Evolutionary conservation across 192 early-diverging fungal genomes (phyloP), one percentile per base, ranked within the genome.

Genomic region (Coemansia furcata): DNA sequence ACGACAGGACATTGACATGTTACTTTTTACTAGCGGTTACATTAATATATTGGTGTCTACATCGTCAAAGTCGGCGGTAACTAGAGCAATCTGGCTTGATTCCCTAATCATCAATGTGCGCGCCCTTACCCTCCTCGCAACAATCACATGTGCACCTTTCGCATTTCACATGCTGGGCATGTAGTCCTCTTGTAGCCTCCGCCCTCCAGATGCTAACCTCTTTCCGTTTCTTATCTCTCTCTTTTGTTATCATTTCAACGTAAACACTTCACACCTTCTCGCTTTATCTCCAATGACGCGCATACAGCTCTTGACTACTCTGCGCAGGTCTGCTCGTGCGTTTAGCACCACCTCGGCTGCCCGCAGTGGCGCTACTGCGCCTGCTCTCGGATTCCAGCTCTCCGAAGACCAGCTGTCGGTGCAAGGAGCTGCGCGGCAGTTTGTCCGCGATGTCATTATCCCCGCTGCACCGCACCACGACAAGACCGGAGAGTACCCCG

Each of bases 401-500:
- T 87, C 71, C 57, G 91, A 93, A 55, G 93, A 95, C 55, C 95
- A 96, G 84, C 82, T 79, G 59, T 86, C 92, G 26, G 87, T 94
- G 65, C 94, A 96, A 80, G 92, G 95, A 21, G 88, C 94, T 2
- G 93, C 95, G 44, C 89, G 90, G 72, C 93, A 93, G 81, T 96
- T 98, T 78, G 88, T 92, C 26, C 86, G 76, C 59, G 92, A 98
- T 37, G 92, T 95, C 49, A 92, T 98, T 67, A 93, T 89, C 55
- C 95, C 95, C 21, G 84, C 91, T 17, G 96, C 96, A 8, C 94
- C 94, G 6, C 89, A 98, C 76, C 93, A 96, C 74, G 96, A 98
- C 75, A 82, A 87, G 60, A 96, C 93, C 17, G 96, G 96, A 58
- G 93, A 96, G 76, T 98, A 96, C 78, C 96, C 96, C 11, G 77